These are phyloP conservation scores for Fusarium illudens DNA, from an alignment of 2,329 filamentous ascomycete species.

Conservation along the genomic window DNA sequence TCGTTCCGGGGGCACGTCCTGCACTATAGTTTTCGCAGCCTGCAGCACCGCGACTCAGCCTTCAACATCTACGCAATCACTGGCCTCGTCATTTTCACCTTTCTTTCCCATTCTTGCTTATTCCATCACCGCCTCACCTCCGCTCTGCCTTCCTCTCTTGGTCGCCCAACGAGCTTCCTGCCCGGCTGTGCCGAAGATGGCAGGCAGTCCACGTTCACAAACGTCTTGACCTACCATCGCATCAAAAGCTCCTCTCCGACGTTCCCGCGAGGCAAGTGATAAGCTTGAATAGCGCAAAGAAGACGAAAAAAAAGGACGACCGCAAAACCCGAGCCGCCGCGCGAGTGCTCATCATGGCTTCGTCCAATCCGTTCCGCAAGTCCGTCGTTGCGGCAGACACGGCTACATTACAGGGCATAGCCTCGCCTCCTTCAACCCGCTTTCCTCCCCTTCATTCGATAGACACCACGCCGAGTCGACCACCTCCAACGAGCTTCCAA, in stretches of 20 bases:
- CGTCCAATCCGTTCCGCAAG: slow-evolving; percentile 63
- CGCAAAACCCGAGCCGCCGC: slow-evolving; percentile 12
- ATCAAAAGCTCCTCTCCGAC: slow-evolving; percentile 21
- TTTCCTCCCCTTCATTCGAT: slow-evolving; percentile 43
- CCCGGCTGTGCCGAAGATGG: slow-evolving; percentile 44
- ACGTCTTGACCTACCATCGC: slow-evolving; percentile 37
- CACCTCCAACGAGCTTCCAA: slow-evolving; percentile 40
- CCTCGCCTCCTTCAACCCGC: slow-evolving; percentile 27
- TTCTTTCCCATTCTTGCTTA: slow-evolving; percentile 20
- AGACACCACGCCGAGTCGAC: slow-evolving; percentile 40
- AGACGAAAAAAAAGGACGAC: slow-evolving; percentile 16
- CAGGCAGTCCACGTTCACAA: slow-evolving; percentile 39
- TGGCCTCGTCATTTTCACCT: slow-evolving; percentile 9
- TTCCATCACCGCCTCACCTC: slow-evolving; percentile 25
- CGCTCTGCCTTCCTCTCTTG: slow-evolving; percentile 10
- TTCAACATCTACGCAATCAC: slow-evolving; percentile 15
- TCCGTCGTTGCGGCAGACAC: slow-evolving; percentile 34
- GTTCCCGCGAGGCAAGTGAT: slow-evolving; percentile 15
- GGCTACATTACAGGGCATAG: slow-evolving; percentile 13
- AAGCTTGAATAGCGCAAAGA: slow-evolving; percentile 19
- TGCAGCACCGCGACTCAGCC: slow-evolving; percentile 23
- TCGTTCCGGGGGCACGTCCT: slow-evolving; percentile 37
- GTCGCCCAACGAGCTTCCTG: slow-evolving; percentile 22
- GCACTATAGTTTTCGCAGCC: slow-evolving; percentile 16
- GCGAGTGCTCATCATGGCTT: slow-evolving; percentile 41